These are phyloP conservation scores for Lagenidium sp. DNA, from an alignment of 352 stramenopile species.

Conservation along the genomic window DNA sequence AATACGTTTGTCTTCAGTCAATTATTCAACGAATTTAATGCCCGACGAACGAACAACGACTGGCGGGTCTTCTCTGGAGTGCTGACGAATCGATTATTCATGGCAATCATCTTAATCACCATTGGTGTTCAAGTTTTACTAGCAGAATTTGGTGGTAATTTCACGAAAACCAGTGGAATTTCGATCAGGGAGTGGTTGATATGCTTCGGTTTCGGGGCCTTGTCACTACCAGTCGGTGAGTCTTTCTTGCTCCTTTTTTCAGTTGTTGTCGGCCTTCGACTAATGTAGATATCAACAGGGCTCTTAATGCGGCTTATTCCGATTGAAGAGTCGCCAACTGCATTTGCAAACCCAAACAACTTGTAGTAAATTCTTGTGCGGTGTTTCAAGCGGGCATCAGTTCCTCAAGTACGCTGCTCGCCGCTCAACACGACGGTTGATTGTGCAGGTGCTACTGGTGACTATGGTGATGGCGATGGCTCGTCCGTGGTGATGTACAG, in stretches of 20 bases:
- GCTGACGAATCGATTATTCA: conserved; percentile 89
- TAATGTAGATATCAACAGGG: conserved; percentile 16
- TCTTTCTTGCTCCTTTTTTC: conserved; percentile 1
- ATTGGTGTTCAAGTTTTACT: conserved; percentile 94
- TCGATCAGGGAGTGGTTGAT: conserved; percentile 50
- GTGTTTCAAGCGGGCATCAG: no score
- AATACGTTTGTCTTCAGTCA: conserved; percentile 98
- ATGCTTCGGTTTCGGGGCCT: conserved; percentile 43
- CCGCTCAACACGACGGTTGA: no score
- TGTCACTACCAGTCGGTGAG: conserved; percentile 67
- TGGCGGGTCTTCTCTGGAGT: conserved; percentile 94
- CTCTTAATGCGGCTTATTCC: conserved; percentile 71
- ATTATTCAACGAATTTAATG: conserved; percentile 89
- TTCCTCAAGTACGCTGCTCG: no score
- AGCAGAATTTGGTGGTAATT: conserved; percentile 91
- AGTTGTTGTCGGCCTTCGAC: background rate
- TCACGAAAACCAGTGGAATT: conserved; percentile 70
- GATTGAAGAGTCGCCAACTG: conserved; percentile 42
- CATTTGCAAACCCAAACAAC: conserved; percentile 71
- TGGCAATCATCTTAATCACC: conserved; percentile 88
- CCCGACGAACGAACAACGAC: conserved; percentile 88
- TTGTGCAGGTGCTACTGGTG: no score
- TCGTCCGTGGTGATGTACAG: no score
- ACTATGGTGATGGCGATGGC: no score
- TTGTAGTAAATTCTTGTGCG: no score